Evolutionary conservation across 352 stramenopile species (phyloP).

Genomic region (Pythium brachiatum): DNA sequence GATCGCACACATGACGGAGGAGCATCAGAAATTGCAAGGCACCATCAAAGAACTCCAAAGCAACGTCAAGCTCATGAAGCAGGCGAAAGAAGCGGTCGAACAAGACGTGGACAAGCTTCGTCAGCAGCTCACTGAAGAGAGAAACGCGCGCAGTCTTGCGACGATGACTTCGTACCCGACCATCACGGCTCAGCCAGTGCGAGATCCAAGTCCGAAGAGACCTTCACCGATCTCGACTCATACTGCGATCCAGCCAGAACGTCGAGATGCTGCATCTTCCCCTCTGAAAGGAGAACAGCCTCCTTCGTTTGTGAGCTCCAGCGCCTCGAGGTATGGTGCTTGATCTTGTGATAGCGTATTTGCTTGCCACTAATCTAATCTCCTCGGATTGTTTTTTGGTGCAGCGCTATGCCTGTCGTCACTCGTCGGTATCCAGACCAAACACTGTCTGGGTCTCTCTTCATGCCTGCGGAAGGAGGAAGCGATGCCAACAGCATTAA

Average conservation of each 20-base stretch:
- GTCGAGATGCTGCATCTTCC: conserved; percentile 62
- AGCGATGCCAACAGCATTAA: conserved; percentile 39
- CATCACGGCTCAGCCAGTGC: neutral
- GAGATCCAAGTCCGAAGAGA: conserved; percentile 20
- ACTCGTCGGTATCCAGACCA: conserved; percentile 18
- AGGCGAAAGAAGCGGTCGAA: conserved; percentile 66
- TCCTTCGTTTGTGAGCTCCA: conserved; percentile 1
- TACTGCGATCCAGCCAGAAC: conserved; percentile 31
- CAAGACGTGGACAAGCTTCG: conserved; percentile 57
- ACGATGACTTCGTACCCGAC: conserved; percentile 7
- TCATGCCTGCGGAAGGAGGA: neutral
- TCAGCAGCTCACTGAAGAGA: conserved; percentile 70
- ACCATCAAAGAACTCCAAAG: conserved; percentile 82
- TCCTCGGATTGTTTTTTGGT: neutral
- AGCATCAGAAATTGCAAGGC: conserved; percentile 80
- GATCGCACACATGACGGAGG: conserved; percentile 65
- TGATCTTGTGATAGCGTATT: neutral
- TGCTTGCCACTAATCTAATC: no score
- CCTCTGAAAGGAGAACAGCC: conserved; percentile 38
- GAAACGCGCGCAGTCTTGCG: conserved; percentile 30
- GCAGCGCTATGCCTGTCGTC: conserved; percentile 17
- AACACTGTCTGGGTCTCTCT: neutral
- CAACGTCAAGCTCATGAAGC: conserved; percentile 78
- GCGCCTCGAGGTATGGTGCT: conserved; percentile 3
- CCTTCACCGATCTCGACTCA: conserved; percentile 7